These are phyloP conservation scores for Sambucus nigra DNA, from an alignment of 129 eudicot species.

Conservation along the genomic window DNA sequence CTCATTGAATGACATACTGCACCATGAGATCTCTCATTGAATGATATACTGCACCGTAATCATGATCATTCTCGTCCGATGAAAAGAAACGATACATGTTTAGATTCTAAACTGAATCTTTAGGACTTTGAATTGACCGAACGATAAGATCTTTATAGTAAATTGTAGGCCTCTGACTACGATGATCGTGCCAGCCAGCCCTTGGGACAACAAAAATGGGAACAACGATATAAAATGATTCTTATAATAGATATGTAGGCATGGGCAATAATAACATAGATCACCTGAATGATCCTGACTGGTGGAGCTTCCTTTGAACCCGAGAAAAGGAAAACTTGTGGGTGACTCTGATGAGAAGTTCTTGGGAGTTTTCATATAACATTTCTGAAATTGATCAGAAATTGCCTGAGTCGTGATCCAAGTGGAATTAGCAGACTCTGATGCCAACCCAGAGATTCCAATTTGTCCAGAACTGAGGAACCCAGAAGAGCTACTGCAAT, in stretches of 20 bases:
- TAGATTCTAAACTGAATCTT: no score
- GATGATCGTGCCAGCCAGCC: neutral
- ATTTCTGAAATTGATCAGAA: slow-evolving; percentile 17
- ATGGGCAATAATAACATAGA: slow-evolving; percentile 1
- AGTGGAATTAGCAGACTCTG: slow-evolving; percentile 21
- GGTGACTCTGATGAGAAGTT: slow-evolving; percentile 15
- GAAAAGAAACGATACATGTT: no score
- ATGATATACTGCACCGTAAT: no score
- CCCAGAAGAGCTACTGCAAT: slow-evolving; percentile 14
- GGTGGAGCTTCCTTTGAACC: slow-evolving; percentile 19
- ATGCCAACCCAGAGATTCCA: slow-evolving; percentile 11
- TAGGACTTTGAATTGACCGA: no score
- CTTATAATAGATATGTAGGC: neutral
- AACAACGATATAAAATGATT: neutral
- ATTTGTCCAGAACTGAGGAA: slow-evolving; percentile 14
- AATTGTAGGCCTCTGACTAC: neutral
- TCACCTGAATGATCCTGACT: slow-evolving; percentile 28
- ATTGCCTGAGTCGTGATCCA: slow-evolving; percentile 16
- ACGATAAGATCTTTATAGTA: no score
- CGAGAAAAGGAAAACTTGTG: slow-evolving; percentile 15
- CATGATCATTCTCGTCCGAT: no score
- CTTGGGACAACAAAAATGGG: neutral
- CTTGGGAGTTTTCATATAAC: slow-evolving; percentile 12
- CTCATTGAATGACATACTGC: no score
- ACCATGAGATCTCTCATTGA: no score